Conservation (phyloP, 257 asterid species). For the Lithospermum erythrorhizon region DNA sequence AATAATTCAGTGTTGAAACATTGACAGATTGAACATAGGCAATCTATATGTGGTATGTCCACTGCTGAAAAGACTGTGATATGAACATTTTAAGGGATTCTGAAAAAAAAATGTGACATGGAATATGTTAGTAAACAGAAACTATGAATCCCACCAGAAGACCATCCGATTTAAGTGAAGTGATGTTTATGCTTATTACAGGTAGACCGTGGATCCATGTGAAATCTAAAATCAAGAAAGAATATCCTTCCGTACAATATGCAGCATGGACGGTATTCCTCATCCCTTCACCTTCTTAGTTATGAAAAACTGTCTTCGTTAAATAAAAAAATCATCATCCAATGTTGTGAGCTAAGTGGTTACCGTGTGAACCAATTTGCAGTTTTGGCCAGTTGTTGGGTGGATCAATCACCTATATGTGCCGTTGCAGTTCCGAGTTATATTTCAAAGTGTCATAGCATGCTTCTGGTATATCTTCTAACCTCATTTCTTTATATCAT, state of each 20-base stretch:
- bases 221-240: slow-evolving; percentile 78
- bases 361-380: slow-evolving; percentile 15
- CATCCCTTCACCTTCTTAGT: not conserved
- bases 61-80: not conserved
- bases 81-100: not conserved
- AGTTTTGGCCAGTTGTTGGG: slow-evolving; percentile 98
- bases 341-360: not conserved
- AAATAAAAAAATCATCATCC: not conserved
- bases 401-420: slow-evolving; percentile 88
- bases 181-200: slow-evolving; percentile 16
- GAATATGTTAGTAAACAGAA: not conserved
- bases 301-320: not conserved
- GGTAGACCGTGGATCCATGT: slow-evolving; percentile 83
- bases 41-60: no score
- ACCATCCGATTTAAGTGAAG: not conserved
- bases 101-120: no score
- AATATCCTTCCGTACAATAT: slow-evolving; percentile 73
- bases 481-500: not conserved
- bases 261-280: slow-evolving; percentile 69
- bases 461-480: slow-evolving; percentile 56
- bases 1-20: no score
- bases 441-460: slow-evolving; percentile 69
- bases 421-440: slow-evolving; percentile 83
- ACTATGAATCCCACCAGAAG: not conserved
- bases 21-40: no score